Base-by-base conservation (phyloP, 2,329 filamentous ascomycete species). In the Fusarium anthophilum region DNA sequence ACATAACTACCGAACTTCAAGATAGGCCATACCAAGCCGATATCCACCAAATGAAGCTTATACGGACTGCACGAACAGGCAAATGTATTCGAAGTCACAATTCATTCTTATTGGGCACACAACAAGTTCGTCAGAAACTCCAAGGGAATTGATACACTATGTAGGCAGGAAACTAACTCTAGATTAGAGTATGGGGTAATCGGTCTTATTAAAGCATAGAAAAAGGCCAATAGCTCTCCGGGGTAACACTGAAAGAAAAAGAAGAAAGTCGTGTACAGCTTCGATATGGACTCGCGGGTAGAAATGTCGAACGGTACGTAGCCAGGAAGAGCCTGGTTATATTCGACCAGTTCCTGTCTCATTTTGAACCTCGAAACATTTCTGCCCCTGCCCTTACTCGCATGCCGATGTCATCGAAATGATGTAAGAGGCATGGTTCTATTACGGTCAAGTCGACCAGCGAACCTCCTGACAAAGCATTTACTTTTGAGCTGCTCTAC, bases 121-220 rank as follows among this genome's bases (percentile, higher is more conserved):
- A 59, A 22, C 17, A 65, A 57, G 26, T 37, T 39, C 48, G 26
- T 70, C 58, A 75, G 72, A 75, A 76, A 74, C 66, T 77, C 60
- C 73, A 76, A 66, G 63, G 60, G 63, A 77, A 71, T 75, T 58
- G 72, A 74, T 75, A 75, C 63, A 74, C 72, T 75, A 76, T 68
- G 64, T 75, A 76, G 66, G 61, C 73, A 75, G 78, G 70, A 78
- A 79, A 77, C 71, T 78, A 80, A 79, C 72, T 77, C 75, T 78
- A 76, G 78, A 79, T 76, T 77, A 74, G 76, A 79, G 76, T 70
- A 70, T 72, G 79, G 79, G 78, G 75, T 79, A 79, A 78, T 77
- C 79, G 78, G 73, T 79, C 77, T 79, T 78, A 83, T 83, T 83
- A 81, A 83, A 82, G 77, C 78, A 76, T 83, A 80, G 74, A 80